Base-by-base conservation (phyloP, 306 rosid genomes). In the Cucumis melo region DNA sequence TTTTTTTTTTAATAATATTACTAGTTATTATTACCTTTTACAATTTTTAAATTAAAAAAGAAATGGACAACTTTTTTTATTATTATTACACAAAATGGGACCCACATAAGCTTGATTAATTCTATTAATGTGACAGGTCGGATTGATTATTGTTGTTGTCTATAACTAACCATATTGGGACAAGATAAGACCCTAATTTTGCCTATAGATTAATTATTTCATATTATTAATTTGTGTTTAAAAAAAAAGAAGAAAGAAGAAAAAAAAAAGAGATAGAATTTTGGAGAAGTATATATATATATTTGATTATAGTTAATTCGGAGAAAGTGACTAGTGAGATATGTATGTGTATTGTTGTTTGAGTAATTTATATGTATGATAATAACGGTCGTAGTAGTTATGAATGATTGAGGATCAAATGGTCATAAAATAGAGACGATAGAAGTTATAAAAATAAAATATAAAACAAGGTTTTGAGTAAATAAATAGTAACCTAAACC, bases 151-250 rank as follows among this genome's bases (percentile, higher is more conserved):
- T 36, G n/a, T 65, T 9, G 50, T 65, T 65, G 72, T 65, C 72
- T 65, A 65, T 65, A 65, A 65, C 50, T 38, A 65, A 65, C 72
- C 50, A 65, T 27, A 65, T 38, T 65, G 50, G 29, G 51, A 65
- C 72, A 65, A 65, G 72, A 65, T 36, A n/a, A 65, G 72, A 65
- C 72, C 72, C 50, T 62, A 63, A 17, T 65, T 65, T 65, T 41
- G 20, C 27, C 27, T 64, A 27, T 17, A 65, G 19, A 17, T 1
- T 59, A 59, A 13, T 32, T 34, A 62, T 62, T 32, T 62, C 70
- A 61, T 16, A 62, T 62, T 34, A 62, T 62, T 62, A 62, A 8
- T 13, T 62, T 62, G 21, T 62, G 6, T 62, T 48, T 12, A 50
- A 29, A 14, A n/a, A n/a, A n/a, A n/a, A n/a, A n/a, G n/a, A n/a